These are phyloP conservation scores for Podospora fimiseda DNA, from an alignment of 495 filamentous ascomycete species.

Conservation along the genomic window DNA sequence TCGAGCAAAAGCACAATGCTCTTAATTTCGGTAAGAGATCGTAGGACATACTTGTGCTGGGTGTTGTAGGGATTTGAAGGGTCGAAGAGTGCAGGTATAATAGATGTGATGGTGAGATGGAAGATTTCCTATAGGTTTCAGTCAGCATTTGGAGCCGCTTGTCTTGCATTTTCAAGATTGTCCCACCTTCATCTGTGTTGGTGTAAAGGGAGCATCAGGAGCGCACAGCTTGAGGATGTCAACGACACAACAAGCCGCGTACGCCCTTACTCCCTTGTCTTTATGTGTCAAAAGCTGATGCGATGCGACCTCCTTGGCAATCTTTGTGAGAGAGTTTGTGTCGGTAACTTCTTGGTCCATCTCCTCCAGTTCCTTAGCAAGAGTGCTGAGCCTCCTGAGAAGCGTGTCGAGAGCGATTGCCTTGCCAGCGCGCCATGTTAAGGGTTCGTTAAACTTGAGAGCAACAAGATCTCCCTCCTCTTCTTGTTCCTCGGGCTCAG, in stretches of 20 bases:
- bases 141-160: conserved; percentile 2
- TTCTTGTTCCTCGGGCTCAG: conserved; percentile 27
- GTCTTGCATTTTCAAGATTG: conserved; percentile 3
- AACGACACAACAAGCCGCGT: conserved; percentile 80
- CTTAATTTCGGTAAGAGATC: conserved; percentile 85
- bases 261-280: conserved; percentile 87
- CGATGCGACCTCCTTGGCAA: conserved; percentile 82
- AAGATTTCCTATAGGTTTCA: conserved; percentile 71
- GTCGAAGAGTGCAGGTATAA: conserved; percentile 80
- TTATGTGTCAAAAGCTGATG: conserved; percentile 81
- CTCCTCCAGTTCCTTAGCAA: conserved; percentile 76
- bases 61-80: conserved; percentile 85
- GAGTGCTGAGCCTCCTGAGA: conserved; percentile 67
- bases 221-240: conserved; percentile 93
- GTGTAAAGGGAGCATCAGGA: conserved; percentile 91
- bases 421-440: conserved; percentile 90
- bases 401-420: conserved; percentile 79
- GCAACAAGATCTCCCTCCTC: conserved; percentile 22
- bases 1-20: conserved; percentile 93
- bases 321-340: conserved; percentile 67
- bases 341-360: conserved; percentile 86
- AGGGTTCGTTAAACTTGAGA: conserved; percentile 73
- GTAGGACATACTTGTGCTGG: conserved; percentile 84
- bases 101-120: conserved; percentile 72
- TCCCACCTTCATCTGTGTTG: conserved; percentile 79